phyloP scores from a whole-genome alignment of 306 rosid genomes.

The Quercus robur region DNA sequence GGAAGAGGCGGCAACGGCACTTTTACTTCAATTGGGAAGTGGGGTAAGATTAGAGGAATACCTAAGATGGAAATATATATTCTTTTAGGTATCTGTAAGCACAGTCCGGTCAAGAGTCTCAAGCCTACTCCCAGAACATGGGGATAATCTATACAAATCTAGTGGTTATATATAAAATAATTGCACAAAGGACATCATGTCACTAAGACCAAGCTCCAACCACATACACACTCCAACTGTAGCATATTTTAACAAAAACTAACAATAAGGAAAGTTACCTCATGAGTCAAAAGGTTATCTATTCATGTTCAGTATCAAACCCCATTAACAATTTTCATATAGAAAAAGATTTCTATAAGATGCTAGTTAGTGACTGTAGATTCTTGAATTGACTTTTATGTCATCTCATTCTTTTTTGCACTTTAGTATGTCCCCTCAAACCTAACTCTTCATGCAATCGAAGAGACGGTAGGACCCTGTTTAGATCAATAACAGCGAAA shows the following conservation, averaged over 20 bases:
- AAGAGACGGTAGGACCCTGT: not conserved
- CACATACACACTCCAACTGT: not conserved
- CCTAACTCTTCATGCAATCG: conserved; percentile 8
- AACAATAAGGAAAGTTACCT: not conserved
- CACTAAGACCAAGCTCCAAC: not conserved
- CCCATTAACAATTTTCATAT: conserved; percentile 16
- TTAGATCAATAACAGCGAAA: not conserved
- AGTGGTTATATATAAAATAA: not conserved
- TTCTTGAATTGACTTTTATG: conserved; percentile 14
- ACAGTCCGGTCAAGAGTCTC: too few relatives aligned
- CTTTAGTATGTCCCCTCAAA: conserved; percentile 11
- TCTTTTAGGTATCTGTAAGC: too few relatives aligned
- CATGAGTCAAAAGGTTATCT: not conserved
- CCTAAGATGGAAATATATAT: not conserved
- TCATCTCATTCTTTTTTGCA: conserved; percentile 33
- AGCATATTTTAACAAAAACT: not conserved
- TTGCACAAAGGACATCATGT: too few relatives aligned
- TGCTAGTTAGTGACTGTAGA: not conserved
- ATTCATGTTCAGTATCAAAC: conserved; percentile 16
- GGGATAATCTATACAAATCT: not conserved
- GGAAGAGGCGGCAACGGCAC: conserved; percentile 9
- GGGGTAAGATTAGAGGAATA: not conserved
- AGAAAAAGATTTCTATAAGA: not conserved
- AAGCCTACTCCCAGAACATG: too few relatives aligned
- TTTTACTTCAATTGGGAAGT: conserved; percentile 5